Evolutionary conservation across 148 eudicot species (phyloP).

Genomic region (Nepenthes gracilis): DNA sequence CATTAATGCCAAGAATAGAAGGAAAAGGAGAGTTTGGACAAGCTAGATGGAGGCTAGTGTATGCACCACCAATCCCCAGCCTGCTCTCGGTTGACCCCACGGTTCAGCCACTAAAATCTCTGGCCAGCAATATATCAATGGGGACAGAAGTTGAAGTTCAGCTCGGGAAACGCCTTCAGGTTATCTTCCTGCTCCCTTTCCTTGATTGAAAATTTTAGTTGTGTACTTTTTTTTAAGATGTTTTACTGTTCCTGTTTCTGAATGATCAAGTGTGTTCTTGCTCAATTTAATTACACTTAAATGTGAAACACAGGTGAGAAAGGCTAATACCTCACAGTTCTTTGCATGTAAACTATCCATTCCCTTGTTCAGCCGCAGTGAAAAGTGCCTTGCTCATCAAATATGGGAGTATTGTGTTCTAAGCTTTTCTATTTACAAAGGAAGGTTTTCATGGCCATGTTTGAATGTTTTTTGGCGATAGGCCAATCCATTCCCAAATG

Average conservation of each 20-base stretch:
- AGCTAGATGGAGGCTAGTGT: conserved; percentile 98
- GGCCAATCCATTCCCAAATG: too few relatives aligned
- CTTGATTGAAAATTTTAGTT: not conserved
- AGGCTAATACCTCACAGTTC: too few relatives aligned
- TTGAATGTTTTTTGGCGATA: too few relatives aligned
- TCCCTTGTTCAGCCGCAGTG: too few relatives aligned
- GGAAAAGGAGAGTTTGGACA: conserved; percentile 98
- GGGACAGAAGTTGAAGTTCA: conserved; percentile 99
- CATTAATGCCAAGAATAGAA: conserved; percentile 95
- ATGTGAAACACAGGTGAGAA: too few relatives aligned
- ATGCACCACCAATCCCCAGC: conserved; percentile 96
- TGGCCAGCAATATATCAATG: conserved; percentile 92
- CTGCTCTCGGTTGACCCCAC: conserved; percentile 95
- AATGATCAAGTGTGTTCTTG: not conserved
- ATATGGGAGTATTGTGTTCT: too few relatives aligned
- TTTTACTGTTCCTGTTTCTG: not conserved
- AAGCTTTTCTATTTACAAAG: too few relatives aligned
- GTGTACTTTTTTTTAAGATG: not conserved
- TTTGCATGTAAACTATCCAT: too few relatives aligned
- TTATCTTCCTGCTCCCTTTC: conserved; percentile 9
- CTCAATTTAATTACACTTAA: too few relatives aligned
- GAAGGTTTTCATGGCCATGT: too few relatives aligned
- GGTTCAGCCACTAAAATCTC: conserved; percentile 89
- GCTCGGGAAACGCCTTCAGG: conserved; percentile 99
- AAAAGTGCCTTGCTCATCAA: too few relatives aligned